Percentiles rank a stretch among this genome's conserved stretches.
Conservation (phyloP, 768 basidiomycete genomes). For the Mrakia frigida region DNA sequence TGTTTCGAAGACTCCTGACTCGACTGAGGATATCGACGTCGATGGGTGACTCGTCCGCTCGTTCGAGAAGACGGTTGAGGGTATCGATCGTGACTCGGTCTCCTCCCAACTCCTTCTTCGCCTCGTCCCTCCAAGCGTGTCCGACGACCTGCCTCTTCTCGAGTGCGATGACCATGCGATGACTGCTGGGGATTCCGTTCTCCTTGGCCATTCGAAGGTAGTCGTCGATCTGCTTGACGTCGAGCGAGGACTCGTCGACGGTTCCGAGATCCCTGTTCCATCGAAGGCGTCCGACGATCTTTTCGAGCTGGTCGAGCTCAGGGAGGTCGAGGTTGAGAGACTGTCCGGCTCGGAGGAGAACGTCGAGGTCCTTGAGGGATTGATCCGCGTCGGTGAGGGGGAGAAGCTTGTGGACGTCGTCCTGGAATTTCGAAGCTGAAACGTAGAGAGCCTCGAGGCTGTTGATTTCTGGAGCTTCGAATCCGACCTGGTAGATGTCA, state of each 20-base stretch:
- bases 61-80: conserved; percentile 64
- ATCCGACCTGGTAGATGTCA: conserved; percentile 73
- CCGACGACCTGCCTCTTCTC: conserved; percentile 63
- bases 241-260: conserved; percentile 61
- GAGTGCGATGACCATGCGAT: conserved; percentile 61
- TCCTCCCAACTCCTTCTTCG: conserved; percentile 54
- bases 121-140: conserved; percentile 69
- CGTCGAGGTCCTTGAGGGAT: conserved; percentile 55
- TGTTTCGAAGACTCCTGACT: conserved; percentile 51
- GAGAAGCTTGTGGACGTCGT: conserved; percentile 38
- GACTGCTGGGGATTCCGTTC: conserved; percentile 61
- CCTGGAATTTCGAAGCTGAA: conserved; percentile 38
- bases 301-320: conserved; percentile 69
- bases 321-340: conserved; percentile 79
- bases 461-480: conserved; percentile 71
- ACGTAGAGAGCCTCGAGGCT: conserved; percentile 39
- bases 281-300: conserved; percentile 71
- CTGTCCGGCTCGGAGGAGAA: conserved; percentile 61
- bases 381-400: conserved; percentile 42
- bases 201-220: conserved; percentile 64
- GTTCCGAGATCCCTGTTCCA: conserved; percentile 66
- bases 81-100: conserved; percentile 64
- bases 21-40: conserved; percentile 56
- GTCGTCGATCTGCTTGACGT: conserved; percentile 70
- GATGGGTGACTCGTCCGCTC: conserved; percentile 64